phyloP scores from a whole-genome alignment of 1,284 basidiomycete genomes.

The Peniophora sp. region DNA sequence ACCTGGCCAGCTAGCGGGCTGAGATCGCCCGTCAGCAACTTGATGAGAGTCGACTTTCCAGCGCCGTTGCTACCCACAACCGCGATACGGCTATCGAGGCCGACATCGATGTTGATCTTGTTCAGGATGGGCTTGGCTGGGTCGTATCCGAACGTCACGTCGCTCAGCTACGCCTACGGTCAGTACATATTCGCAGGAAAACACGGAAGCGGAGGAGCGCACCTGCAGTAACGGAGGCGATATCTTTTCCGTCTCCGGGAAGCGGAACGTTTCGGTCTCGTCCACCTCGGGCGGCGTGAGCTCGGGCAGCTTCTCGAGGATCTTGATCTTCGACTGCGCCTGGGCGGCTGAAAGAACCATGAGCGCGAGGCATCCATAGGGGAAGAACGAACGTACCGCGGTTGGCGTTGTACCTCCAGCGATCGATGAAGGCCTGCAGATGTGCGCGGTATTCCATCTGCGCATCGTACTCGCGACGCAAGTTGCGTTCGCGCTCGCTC shows the following conservation, averaged over 20 bases:
- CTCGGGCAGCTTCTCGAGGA: constrained; percentile 94
- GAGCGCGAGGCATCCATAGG: too few species aligned
- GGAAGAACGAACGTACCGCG: constrained; percentile 38
- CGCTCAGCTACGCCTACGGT: constrained; percentile 46
- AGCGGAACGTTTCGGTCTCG: constrained; percentile 87
- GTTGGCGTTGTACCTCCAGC: constrained; percentile 94
- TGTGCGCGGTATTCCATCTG: constrained; percentile 94
- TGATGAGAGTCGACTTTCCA: constrained; percentile 84
- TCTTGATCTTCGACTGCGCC: constrained; percentile 97
- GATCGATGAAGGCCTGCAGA: constrained; percentile 95
- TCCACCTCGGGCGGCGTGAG: constrained; percentile 88
- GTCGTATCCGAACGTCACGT: constrained; percentile 88
- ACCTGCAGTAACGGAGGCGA: constrained; percentile 89
- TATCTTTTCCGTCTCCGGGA: constrained; percentile 93
- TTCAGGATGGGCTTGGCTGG: constrained; percentile 72
- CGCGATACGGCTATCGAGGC: constrained; percentile 83
- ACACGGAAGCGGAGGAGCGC: too few species aligned
- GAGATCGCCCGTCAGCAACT: constrained; percentile 89
- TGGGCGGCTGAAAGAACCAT: constrained; percentile 53
- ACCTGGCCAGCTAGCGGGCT: constrained; percentile 77
- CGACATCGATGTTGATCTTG: constrained; percentile 84
- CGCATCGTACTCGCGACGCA: constrained; percentile 91
- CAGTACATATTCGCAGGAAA: too few species aligned
- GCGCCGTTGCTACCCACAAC: constrained; percentile 83
- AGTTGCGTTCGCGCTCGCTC: constrained; percentile 86